Conservation (phyloP, 2,329 filamentous ascomycete genomes). For the Fusarium newnesense region DNA sequence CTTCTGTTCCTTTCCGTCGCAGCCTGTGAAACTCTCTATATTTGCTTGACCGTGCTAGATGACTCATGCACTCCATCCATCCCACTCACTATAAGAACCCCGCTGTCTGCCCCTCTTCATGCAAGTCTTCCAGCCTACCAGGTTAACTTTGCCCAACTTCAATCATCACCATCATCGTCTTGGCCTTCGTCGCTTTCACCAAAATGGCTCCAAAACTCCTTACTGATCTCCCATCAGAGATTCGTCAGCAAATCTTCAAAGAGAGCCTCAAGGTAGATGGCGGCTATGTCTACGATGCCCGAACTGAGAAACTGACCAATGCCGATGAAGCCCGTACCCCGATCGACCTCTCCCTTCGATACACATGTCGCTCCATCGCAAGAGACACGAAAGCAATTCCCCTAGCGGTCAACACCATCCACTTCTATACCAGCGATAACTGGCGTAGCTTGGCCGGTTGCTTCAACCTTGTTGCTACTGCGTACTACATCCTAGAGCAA, state of each 20-base stretch:
- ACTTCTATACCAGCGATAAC: conserved; percentile 19
- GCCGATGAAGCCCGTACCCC: background rate
- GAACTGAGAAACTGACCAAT: conserved; percentile 3
- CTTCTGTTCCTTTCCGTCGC: too few relatives aligned
- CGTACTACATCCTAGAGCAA: background rate
- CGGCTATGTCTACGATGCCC: conserved; percentile 19
- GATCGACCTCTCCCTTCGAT: conserved; percentile 30
- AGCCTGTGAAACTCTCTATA: too few relatives aligned
- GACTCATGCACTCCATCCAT: background rate
- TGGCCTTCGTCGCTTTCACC: too few relatives aligned
- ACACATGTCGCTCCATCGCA: conserved; percentile 21
- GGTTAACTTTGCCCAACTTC: background rate
- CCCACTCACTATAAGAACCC: background rate
- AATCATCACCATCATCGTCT: background rate
- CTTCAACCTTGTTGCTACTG: background rate
- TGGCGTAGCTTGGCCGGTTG: background rate
- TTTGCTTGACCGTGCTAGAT: too few relatives aligned
- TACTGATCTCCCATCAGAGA: conserved; percentile 3
- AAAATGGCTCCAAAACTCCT: background rate
- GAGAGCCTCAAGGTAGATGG: conserved; percentile 15
- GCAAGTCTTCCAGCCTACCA: too few relatives aligned
- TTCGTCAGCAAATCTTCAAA: conserved; percentile 26
- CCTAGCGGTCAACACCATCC: conserved; percentile 1
- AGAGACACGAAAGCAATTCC: conserved; percentile 4
- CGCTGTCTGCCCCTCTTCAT: background rate